Conservation (phyloP, 139 green algal genomes). For the Tetradesmus lagerheimii region DNA sequence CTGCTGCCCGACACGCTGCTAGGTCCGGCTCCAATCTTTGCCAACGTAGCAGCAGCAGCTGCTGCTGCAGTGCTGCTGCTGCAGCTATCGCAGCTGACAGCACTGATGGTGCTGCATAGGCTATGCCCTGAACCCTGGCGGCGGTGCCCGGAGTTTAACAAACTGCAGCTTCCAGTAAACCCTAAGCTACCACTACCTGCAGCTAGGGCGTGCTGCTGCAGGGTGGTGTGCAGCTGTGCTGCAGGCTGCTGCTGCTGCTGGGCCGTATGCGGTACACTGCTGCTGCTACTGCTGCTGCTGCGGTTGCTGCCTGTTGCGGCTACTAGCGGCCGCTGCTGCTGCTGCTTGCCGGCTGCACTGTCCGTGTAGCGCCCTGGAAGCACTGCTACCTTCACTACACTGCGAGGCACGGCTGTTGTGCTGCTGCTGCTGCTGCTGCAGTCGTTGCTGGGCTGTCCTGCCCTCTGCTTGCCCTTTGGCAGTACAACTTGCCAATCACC, state of each 20-base stretch:
- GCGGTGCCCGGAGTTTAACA: not conserved
- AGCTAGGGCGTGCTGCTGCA: not conserved
- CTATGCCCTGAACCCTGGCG: constrained; percentile 35
- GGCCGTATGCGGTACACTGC: not conserved
- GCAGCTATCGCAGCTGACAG: constrained; percentile 9
- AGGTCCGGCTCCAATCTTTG: not conserved
- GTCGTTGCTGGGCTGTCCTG: not conserved
- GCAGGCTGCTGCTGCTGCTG: not conserved
- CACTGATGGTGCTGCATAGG: constrained; percentile 28
- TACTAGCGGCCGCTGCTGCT: too few relatives aligned
- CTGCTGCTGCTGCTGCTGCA: constrained; percentile 26
- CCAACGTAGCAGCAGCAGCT: not conserved
- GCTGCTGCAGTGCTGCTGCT: not conserved
- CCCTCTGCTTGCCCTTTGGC: constrained; percentile 30
- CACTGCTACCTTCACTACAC: not conserved
- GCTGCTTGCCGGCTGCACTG: not conserved
- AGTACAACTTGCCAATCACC: constrained; percentile 27
- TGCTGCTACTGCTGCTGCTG: not conserved
- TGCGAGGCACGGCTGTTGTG: not conserved
- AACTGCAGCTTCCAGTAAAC: not conserved
- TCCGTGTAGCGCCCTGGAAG: not conserved
- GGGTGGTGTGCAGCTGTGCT: not conserved
- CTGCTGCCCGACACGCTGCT: not conserved
- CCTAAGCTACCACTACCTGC: not conserved
- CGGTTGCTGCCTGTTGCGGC: too few relatives aligned